These are phyloP conservation scores for Suillus subalutaceus DNA, from an alignment of 768 basidiomycete species.

Conservation along the genomic window DNA sequence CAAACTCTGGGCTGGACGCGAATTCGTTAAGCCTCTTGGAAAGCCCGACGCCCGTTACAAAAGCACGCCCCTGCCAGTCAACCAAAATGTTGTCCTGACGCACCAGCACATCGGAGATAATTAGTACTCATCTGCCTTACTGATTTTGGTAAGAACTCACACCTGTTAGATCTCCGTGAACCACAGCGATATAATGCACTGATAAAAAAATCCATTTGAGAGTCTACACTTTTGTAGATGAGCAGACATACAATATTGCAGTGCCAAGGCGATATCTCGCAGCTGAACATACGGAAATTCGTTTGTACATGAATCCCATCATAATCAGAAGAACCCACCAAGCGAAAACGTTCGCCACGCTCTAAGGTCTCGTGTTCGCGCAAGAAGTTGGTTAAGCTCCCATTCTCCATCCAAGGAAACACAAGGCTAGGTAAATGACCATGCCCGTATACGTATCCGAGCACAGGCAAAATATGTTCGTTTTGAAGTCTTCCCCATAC, in stretches of 20 bases:
- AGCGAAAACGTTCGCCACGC: not conserved
- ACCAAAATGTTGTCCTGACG: conserved; percentile 45
- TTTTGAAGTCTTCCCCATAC: conserved; percentile 25
- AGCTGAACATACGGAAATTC: not conserved
- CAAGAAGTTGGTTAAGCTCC: conserved; percentile 24
- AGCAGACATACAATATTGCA: conserved; percentile 11
- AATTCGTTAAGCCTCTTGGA: conserved; percentile 32
- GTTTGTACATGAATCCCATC: not conserved
- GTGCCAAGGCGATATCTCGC: conserved; percentile 8
- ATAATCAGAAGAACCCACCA: not conserved
- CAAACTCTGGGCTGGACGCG: not conserved
- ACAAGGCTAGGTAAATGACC: conserved; percentile 34
- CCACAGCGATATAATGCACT: conserved; percentile 9
- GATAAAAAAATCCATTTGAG: not conserved
- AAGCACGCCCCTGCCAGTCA: conserved; percentile 40
- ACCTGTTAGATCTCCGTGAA: conserved; percentile 12
- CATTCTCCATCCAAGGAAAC: conserved; percentile 37
- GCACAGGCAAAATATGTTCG: conserved; percentile 33
- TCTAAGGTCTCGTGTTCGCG: not conserved
- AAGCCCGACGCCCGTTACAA: conserved; percentile 47
- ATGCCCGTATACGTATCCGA: conserved; percentile 31
- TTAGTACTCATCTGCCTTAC: no score
- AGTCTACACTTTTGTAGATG: not conserved
- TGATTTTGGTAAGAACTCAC: not conserved
- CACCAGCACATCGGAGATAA: not conserved